Evolutionary conservation across 352 stramenopile genomes (phyloP), one percentile per base, ranked within the genome.

Genomic region (Phytopythium chamaehyphon): DNA sequence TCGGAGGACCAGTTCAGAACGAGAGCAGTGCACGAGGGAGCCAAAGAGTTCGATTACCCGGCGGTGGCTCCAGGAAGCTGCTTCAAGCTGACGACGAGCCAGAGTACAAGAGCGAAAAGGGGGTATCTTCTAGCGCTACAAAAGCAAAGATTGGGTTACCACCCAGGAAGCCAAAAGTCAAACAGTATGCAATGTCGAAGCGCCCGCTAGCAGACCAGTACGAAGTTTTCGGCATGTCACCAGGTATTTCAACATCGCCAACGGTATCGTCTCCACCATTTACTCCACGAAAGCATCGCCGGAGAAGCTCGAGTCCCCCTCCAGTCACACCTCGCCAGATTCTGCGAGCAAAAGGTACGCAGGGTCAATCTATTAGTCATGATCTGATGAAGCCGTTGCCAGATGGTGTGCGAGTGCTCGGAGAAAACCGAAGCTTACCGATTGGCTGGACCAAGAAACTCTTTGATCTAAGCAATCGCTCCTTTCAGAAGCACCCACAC

Each of bases 351-450:
- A 73, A 70, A 47, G 51, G 57, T 15, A 36, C 35, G 38, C 54
- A 31, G 40, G 55, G 53, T 11, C 56, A 65, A 22, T 73, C 57
- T 50, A 73, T 73, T 49, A 71, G 64, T 40, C 61, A 64, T 12
- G 57, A 66, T 39, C 51, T 71, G 12, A 63, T 69, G 64, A 61
- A 73, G 47, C 64, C 67, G 24, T 23, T 76, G 19, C 52, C 64
- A 26, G 63, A 47, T n/a, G 45, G 63, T 43, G 69, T 62, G 49
- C 59, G 64, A 11, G 66, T 59, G 2, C 66, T 72, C 18, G 81
- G 77, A 12, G 40, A 49, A 8, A 91, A 91, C 50, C 59, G 68
- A 16, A 91, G 76, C 43, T 52, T 91, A 47, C 81, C 81, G 18
- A 16, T 64, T 14, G 67, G 60, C 0, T 86, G 73, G 66, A 39